A percentile compares a stretch with the other conserved stretches of the same genome.
Conservation (phyloP, 208 protist genomes). For the Leishmania gerbilli region DNA sequence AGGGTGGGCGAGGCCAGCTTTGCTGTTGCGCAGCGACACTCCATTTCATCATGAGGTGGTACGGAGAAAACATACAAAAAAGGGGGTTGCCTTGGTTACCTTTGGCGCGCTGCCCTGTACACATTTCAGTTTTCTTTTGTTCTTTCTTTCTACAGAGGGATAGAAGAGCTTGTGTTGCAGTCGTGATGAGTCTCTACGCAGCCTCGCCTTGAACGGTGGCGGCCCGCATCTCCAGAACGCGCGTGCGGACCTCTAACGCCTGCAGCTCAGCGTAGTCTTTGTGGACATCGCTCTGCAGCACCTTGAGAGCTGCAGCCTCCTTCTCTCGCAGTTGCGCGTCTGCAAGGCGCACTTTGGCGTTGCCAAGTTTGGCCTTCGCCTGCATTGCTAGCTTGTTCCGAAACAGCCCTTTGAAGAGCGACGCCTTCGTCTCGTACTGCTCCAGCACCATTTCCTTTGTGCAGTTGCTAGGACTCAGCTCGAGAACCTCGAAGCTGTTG, state of each 20-base stretch:
- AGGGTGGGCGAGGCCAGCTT: neutral
- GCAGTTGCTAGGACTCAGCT: slow-evolving; percentile 52
- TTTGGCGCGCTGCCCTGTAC: neutral
- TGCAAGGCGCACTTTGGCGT: slow-evolving; percentile 74
- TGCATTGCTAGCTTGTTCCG: slow-evolving; percentile 80
- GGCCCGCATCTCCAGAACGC: slow-evolving; percentile 64
- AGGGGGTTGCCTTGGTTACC: neutral
- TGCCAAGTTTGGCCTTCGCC: slow-evolving; percentile 74
- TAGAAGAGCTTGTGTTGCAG: neutral
- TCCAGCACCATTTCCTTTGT: slow-evolving; percentile 48
- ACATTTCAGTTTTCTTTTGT: neutral
- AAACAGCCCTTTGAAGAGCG: slow-evolving; percentile 66
- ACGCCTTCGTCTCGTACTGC: slow-evolving; percentile 66
- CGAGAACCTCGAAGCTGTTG: slow-evolving; percentile 80
- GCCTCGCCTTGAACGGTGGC: slow-evolving; percentile 18
- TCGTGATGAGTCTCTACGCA: slow-evolving; percentile 1
- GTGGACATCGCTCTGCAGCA: slow-evolving; percentile 27
- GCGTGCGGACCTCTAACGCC: slow-evolving; percentile 63
- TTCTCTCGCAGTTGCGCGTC: slow-evolving; percentile 67
- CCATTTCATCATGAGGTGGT: neutral
- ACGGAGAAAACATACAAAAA: neutral
- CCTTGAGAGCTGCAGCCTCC: slow-evolving; percentile 50
- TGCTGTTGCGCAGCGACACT: neutral
- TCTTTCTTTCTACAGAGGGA: neutral
- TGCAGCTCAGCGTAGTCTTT: slow-evolving; percentile 51